Percentiles rank a stretch among this genome's conserved stretches.
phyloP scores from a whole-genome alignment of 2,329 filamentous ascomycete species.

The Pseudogymnoascus sp. region DNA sequence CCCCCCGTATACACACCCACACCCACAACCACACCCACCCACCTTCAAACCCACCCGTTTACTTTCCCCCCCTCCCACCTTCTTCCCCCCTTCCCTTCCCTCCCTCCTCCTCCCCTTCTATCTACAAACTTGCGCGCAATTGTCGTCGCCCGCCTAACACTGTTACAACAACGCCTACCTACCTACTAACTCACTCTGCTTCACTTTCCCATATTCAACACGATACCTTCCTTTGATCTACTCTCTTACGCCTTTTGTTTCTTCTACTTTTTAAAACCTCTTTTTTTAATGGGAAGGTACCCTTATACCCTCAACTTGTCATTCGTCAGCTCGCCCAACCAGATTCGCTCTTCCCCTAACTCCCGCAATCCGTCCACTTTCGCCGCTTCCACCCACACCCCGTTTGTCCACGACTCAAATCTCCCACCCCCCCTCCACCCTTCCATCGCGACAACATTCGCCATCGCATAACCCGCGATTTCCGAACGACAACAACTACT shows the following conservation, averaged over 20 bases:
- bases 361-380: not conserved
- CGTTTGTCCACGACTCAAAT: conserved; percentile 29
- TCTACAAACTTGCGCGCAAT: not conserved
- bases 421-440: conserved; percentile 18
- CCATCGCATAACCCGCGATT: not conserved
- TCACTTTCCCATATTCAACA: not conserved
- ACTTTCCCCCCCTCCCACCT: not conserved
- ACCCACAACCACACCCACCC: not conserved
- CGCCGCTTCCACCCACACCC: conserved; percentile 9
- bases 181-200: not conserved
- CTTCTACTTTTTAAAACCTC: not conserved
- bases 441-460: conserved; percentile 11
- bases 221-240: not conserved
- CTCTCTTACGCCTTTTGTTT: not conserved
- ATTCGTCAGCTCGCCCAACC: conserved; percentile 8
- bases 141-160: not conserved
- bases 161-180: not conserved
- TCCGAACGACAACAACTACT: not conserved
- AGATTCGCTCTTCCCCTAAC: not conserved
- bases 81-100: not conserved
- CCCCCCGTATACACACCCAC: not conserved
- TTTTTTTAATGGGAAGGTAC: not conserved
- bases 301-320: not conserved
- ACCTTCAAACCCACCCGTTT: not conserved
- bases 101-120: not conserved